Base-by-base conservation (phyloP, 179 eudicot genomes). In the Silene coronaria region DNA sequence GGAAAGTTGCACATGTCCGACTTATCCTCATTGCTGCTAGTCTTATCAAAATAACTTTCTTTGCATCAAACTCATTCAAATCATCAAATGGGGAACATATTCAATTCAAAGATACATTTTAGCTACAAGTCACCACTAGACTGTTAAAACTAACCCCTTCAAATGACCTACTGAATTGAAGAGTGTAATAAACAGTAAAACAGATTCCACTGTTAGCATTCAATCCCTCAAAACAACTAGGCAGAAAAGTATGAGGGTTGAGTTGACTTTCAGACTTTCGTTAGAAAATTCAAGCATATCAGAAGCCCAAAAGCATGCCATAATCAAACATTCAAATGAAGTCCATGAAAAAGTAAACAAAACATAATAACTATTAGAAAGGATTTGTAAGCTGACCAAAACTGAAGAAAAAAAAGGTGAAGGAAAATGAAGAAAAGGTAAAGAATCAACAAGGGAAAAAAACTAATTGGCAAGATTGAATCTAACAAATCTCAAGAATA, bases 331-430 rank as follows among this genome's bases (percentile, higher is more conserved):
- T 32, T 1, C 36, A 0, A 32, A 32, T 32, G 36, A 64, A 64
- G 32, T 2, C n/a, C 19, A 55, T 17, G 1, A 58, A 19, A 58
- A 58, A 58, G 12, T 23, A 60, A 64, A 28, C 14, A 5, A 5
- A 62, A 9, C n/a, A 62, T 64, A 16, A 27, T 64, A 27, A 64
- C 13, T 19, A 64, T 17, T 14, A 27, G 21, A 28, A 27, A 64
- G 30, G 68, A 27, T 27, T 7, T 28, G 68, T 27, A 64, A 28
- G 68, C 68, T 64, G 68, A 64, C 68, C 28, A 11, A 64, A 64
- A 64, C 19, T 64, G 68, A 64, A 14, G 38, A 27, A 27, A 24
- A 26, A 62, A 19, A 62, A 62, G 11, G 66, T 10, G 12, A 58
- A 58, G 26, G 14, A 62, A 24, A 30, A 10, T 23, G 38, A 9